These are phyloP conservation scores for Myxozyma melibiosi DNA, from an alignment of 805 yeast species.

Conservation along the genomic window DNA sequence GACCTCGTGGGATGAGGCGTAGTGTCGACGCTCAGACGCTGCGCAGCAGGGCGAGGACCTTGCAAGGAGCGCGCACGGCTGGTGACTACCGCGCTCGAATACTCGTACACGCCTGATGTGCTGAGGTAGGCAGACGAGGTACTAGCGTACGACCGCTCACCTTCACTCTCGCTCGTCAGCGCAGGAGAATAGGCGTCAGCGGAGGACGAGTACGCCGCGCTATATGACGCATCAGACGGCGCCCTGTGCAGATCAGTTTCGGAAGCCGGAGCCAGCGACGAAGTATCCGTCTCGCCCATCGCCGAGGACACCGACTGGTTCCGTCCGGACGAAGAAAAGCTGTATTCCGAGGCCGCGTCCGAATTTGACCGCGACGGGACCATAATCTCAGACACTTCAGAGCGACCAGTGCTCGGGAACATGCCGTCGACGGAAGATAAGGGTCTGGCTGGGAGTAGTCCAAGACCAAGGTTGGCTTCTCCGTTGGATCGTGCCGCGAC, in stretches of 20 bases:
- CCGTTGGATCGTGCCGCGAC: background rate
- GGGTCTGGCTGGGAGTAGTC: background rate
- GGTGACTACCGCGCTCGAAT: background rate
- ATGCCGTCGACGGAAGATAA: background rate
- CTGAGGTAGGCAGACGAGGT: background rate
- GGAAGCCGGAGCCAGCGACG: background rate
- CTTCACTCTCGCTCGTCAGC: background rate
- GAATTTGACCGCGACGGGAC: constrained; percentile 5
- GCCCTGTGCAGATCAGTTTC: background rate
- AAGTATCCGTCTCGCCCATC: background rate
- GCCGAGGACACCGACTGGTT: background rate
- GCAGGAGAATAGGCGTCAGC: background rate
- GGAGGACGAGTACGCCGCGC: background rate
- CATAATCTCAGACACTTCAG: background rate
- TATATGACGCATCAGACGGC: too few species aligned
- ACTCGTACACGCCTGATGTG: background rate
- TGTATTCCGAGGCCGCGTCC: background rate
- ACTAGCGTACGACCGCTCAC: background rate
- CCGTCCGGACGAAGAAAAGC: background rate
- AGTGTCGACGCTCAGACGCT: too few species aligned
- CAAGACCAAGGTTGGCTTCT: background rate
- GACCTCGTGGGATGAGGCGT: background rate
- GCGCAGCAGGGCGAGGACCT: background rate
- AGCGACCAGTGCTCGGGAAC: background rate
- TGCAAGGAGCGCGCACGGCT: constrained; percentile 4